Percentiles rank a stretch among this genome's conserved stretches.
Evolutionary conservation across 2,329 filamentous ascomycete species (phyloP).

Genomic region (Chrysoporthe puriensis): DNA sequence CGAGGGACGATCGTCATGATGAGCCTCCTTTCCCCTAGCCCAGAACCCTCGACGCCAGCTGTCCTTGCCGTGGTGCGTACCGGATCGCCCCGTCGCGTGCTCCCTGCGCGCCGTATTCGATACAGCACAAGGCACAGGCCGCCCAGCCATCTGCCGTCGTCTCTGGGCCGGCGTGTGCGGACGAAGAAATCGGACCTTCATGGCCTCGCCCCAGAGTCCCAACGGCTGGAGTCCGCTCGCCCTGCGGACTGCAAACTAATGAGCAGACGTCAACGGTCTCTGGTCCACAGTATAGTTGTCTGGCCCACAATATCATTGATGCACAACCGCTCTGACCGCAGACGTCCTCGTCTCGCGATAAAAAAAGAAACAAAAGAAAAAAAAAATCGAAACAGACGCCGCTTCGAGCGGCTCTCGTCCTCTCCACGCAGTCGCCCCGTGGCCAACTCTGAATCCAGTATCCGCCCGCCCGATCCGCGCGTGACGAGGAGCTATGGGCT

Average conservation of each 20-base stretch:
- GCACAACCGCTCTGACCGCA: constrained; percentile 7
- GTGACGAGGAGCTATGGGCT: not conserved
- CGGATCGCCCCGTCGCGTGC: not conserved
- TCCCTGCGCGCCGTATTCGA: not conserved
- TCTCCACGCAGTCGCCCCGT: not conserved
- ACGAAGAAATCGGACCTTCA: not conserved
- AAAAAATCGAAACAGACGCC: not conserved
- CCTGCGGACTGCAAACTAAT: not conserved
- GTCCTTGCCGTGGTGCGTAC: not conserved
- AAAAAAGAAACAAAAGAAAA: not conserved
- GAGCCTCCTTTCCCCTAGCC: not conserved
- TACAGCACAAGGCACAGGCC: not conserved
- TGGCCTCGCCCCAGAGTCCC: not conserved
- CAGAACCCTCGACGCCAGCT: not conserved
- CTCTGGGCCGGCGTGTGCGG: not conserved
- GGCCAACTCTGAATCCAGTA: not conserved
- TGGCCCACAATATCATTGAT: constrained; percentile 5
- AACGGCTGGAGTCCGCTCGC: not conserved
- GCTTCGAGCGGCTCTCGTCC: constrained; percentile 7
- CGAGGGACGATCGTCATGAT: not conserved
- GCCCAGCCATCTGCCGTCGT: not conserved
- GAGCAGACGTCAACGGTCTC: not conserved
- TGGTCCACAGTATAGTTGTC: not conserved
- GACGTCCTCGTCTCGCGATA: not conserved
- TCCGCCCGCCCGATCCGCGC: not conserved